Percentiles rank a stretch among this genome's conserved stretches.
phyloP scores from a whole-genome alignment of 2,329 filamentous ascomycete species.

The Graphiopsis chlorocephala region DNA sequence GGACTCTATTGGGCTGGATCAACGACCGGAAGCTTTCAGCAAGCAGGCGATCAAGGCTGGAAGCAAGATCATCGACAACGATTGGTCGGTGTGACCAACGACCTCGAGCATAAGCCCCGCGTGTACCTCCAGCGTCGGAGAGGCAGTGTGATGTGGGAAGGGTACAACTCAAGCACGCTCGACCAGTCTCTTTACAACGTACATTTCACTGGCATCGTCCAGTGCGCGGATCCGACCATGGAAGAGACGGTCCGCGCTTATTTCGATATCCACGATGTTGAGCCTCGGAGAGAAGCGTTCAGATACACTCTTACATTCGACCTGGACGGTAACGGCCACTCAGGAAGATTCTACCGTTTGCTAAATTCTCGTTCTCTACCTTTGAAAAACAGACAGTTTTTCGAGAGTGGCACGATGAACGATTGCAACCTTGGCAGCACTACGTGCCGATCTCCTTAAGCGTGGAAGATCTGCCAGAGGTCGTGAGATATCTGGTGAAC shows the following conservation, averaged over 20 bases:
- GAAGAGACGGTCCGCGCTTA: slow-evolving; percentile 31
- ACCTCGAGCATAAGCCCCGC: slow-evolving; percentile 16
- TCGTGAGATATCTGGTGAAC: slow-evolving; percentile 46
- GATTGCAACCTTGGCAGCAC: slow-evolving; percentile 56
- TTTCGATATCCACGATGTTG: slow-evolving; percentile 19
- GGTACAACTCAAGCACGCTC: slow-evolving; percentile 20
- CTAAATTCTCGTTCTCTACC: slow-evolving; percentile 48
- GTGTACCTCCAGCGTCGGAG: not conserved
- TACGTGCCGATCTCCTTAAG: slow-evolving; percentile 54
- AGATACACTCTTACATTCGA: slow-evolving; percentile 40
- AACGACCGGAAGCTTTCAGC: slow-evolving; percentile 49
- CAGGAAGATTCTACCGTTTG: slow-evolving; percentile 53
- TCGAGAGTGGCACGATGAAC: slow-evolving; percentile 58
- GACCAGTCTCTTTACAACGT: slow-evolving; percentile 39
- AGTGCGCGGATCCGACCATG: slow-evolving; percentile 38
- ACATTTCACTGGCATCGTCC: slow-evolving; percentile 47
- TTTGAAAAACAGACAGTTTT: slow-evolving; percentile 50
- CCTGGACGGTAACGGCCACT: slow-evolving; percentile 56
- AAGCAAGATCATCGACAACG: slow-evolving; percentile 50
- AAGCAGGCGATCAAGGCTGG: slow-evolving; percentile 24
- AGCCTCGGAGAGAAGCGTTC: slow-evolving; percentile 10
- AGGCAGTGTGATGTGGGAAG: not conserved
- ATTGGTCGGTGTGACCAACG: slow-evolving; percentile 42
- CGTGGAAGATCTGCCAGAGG: slow-evolving; percentile 53
- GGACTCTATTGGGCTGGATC: slow-evolving; percentile 59